phyloP scores from a whole-genome alignment of 129 eudicot genomes.

The Heracleum sosnowskyi region DNA sequence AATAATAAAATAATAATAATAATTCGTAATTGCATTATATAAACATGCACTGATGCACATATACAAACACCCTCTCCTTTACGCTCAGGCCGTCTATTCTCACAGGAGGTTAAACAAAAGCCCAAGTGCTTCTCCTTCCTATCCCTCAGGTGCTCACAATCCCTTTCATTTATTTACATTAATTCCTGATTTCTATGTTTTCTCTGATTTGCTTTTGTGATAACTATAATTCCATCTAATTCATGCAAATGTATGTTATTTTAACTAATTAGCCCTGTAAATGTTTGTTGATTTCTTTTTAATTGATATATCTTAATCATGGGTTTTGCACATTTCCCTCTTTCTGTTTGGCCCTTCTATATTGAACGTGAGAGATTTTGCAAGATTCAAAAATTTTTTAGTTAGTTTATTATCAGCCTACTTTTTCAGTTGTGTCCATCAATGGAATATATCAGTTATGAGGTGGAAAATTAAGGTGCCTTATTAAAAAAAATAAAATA shows the following conservation, averaged over 20 bases:
- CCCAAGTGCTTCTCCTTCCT: neutral
- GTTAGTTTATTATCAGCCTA: neutral
- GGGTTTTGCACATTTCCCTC: neutral
- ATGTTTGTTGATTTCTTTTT: neutral
- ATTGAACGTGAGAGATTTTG: neutral
- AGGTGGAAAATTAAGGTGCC: neutral
- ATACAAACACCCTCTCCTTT: neutral
- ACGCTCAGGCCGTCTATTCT: neutral
- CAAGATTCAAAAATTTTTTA: neutral
- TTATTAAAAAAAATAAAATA: no score
- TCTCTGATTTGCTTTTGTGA: neutral
- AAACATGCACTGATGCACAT: no score
- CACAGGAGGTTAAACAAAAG: neutral
- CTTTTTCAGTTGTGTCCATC: neutral
- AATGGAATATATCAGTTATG: neutral
- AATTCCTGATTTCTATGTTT: neutral
- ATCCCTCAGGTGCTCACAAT: neutral
- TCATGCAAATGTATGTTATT: neutral
- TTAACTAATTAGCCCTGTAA: neutral
- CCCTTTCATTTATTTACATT: neutral
- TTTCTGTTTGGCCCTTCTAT: neutral
- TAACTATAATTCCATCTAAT: neutral
- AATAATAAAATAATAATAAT: no score
- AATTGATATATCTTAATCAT: neutral
- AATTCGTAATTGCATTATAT: no score